Conservation (phyloP, 23 red algal genomes). For the Gracilariopsis chorda region DNA sequence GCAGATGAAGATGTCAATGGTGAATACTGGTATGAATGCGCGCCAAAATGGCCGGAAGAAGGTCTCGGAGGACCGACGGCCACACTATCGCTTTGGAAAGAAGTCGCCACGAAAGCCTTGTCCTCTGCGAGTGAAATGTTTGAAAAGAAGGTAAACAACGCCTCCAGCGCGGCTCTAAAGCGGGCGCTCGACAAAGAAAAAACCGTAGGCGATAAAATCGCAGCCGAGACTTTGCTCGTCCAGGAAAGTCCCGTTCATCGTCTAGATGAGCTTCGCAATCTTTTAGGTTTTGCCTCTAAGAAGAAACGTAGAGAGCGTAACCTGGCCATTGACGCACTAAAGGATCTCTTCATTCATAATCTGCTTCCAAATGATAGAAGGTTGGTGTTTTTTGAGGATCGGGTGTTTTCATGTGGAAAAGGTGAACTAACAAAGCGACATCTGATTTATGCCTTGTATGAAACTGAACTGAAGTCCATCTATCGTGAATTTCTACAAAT, state of each 20-base stretch:
- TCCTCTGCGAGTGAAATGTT: slow-evolving; percentile 18
- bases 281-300: slow-evolving; percentile 52
- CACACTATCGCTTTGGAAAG: background rate
- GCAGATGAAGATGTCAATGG: slow-evolving; percentile 39
- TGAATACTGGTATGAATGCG: slow-evolving; percentile 78
- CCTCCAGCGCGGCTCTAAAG: background rate
- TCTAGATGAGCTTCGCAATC: slow-evolving; percentile 42
- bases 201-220: slow-evolving; percentile 69
- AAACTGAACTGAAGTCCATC: slow-evolving; percentile 67
- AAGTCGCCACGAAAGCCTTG: slow-evolving; percentile 39
- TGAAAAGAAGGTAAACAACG: slow-evolving; percentile 21
- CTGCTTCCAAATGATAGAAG: slow-evolving; percentile 69
- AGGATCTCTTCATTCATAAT: slow-evolving; percentile 83
- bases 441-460: slow-evolving; percentile 80
- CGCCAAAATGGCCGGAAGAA: slow-evolving; percentile 43
- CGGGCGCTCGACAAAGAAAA: slow-evolving; percentile 17
- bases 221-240: slow-evolving; percentile 59
- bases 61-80: background rate
- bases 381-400: slow-evolving; percentile 50
- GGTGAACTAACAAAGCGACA: slow-evolving; percentile 51
- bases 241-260: slow-evolving; percentile 79
- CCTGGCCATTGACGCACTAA: slow-evolving; percentile 65
- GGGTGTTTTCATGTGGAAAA: slow-evolving; percentile 48
- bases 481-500: slow-evolving; percentile 64
- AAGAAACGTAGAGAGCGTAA: slow-evolving; percentile 39